Conservation (phyloP, 2,329 filamentous ascomycete genomes). For the Colletotrichum melonis region DNA sequence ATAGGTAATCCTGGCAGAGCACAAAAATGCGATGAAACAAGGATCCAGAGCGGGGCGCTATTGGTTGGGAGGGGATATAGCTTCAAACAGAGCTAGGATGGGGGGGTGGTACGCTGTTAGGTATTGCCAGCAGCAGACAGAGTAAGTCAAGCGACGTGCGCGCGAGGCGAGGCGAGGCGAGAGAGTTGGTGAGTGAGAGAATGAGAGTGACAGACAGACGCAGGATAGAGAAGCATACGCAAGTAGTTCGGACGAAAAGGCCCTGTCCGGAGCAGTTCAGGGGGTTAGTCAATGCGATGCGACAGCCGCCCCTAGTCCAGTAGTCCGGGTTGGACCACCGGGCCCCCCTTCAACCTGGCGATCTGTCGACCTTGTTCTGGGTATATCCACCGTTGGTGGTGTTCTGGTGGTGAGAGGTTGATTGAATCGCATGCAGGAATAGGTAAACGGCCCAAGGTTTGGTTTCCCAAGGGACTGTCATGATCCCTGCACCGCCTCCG, state of each 20-base stretch:
- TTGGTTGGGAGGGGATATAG: slow-evolving; percentile 34
- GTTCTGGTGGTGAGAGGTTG: slow-evolving; percentile 32
- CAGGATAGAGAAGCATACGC: slow-evolving; percentile 20
- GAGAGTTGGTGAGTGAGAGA: neutral
- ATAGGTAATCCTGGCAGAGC: slow-evolving; percentile 10
- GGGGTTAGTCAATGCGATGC: slow-evolving; percentile 33
- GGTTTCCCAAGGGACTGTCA: slow-evolving; percentile 20
- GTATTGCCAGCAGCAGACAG: neutral
- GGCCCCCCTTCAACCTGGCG: slow-evolving; percentile 1
- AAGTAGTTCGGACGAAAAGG: slow-evolving; percentile 32
- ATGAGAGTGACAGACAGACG: neutral
- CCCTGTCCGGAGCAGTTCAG: slow-evolving; percentile 22
- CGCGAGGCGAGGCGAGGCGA: neutral
- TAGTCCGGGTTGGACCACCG: neutral
- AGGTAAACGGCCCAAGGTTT: slow-evolving; percentile 16
- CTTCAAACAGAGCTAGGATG: slow-evolving; percentile 33
- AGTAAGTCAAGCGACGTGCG: neutral
- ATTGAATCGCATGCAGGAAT: slow-evolving; percentile 12
- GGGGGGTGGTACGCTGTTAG: slow-evolving; percentile 11
- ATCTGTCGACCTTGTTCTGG: slow-evolving; percentile 15
- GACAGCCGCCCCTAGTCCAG: slow-evolving; percentile 31
- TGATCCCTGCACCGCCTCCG: slow-evolving; percentile 17
- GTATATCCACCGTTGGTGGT: slow-evolving; percentile 21
- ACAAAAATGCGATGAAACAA: slow-evolving; percentile 36
- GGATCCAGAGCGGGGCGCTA: slow-evolving; percentile 25